phyloP scores from a whole-genome alignment of 1,139 yeast genomes.

The Pichia cactophila region DNA sequence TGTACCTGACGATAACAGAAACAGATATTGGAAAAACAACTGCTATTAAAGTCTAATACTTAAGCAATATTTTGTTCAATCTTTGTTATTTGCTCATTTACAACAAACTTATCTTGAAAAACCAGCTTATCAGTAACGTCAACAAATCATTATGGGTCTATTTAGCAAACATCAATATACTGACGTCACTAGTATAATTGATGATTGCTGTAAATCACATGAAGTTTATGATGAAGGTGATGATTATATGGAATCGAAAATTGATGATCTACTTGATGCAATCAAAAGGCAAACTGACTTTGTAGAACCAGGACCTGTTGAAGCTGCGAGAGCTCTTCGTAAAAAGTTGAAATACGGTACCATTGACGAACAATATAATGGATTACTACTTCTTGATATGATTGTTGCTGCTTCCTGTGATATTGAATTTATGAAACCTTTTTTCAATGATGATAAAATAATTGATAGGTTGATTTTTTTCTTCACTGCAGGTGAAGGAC shows the following conservation, averaged over 20 bases:
- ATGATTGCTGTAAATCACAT: constrained; percentile 35
- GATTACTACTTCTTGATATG: constrained; percentile 64
- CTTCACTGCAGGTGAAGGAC: neutral
- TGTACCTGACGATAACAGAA: too few species aligned
- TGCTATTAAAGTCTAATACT: too few species aligned
- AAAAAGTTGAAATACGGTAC: constrained; percentile 85
- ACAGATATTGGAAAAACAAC: too few species aligned
- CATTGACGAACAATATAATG: constrained; percentile 50
- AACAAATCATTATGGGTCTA: constrained; percentile 35
- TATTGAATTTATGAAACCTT: constrained; percentile 25
- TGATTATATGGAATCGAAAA: constrained; percentile 35
- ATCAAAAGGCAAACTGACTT: constrained; percentile 32
- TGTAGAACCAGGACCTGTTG: constrained; percentile 48
- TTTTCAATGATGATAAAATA: constrained; percentile 68
- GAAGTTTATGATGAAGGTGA: constrained; percentile 28
- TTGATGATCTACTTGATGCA: constrained; percentile 39
- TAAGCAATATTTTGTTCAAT: neutral
- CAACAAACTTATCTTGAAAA: neutral
- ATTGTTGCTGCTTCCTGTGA: constrained; percentile 70
- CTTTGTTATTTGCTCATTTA: neutral
- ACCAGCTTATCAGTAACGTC: neutral
- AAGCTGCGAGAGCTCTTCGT: constrained; percentile 86
- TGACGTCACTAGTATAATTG: constrained; percentile 46
- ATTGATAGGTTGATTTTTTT: constrained; percentile 57
- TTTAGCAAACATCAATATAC: constrained; percentile 44